These are phyloP conservation scores for Chaetomium strumarium DNA, from an alignment of 2,329 filamentous ascomycete genomes.

Conservation along the genomic window DNA sequence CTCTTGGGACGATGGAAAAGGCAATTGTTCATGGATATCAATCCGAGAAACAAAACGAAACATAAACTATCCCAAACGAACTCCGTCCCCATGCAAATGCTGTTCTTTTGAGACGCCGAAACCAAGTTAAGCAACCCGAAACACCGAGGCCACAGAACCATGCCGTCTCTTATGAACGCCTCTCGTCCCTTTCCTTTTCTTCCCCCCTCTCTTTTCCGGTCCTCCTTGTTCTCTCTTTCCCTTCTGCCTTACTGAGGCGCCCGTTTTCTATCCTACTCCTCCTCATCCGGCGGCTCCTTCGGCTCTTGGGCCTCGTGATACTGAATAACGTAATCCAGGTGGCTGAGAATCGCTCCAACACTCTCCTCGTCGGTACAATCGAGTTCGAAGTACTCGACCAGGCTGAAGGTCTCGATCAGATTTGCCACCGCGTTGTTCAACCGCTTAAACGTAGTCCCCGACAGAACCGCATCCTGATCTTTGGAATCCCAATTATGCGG, in stretches of 20 bases:
- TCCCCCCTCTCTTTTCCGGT: too few species aligned
- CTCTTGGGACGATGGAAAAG: not conserved
- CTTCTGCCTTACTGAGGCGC: not conserved
- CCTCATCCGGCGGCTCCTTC: constrained; percentile 66
- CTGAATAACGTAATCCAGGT: constrained; percentile 91
- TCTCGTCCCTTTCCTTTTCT: too few species aligned
- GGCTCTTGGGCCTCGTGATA: constrained; percentile 92
- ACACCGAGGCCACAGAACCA: not conserved
- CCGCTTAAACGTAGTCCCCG: constrained; percentile 71
- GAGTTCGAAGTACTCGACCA: constrained; percentile 91
- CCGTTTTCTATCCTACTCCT: constrained; percentile 44
- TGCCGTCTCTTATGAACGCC: not conserved
- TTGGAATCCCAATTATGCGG: constrained; percentile 55
- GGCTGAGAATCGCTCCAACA: constrained; percentile 74
- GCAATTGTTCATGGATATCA: not conserved
- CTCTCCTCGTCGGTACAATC: constrained; percentile 91
- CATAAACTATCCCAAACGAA: constrained; percentile 22
- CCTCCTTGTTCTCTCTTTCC: not conserved
- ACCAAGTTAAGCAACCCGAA: not conserved
- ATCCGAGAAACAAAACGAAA: not conserved
- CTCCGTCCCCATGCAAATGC: constrained; percentile 40
- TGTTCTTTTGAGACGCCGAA: not conserved
- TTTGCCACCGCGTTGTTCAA: constrained; percentile 84
- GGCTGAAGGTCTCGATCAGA: constrained; percentile 94
- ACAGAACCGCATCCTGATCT: constrained; percentile 66